These are phyloP conservation scores for Cyphellophora attinorum DNA, from an alignment of 2,329 filamentous ascomycete genomes.

Conservation along the genomic window DNA sequence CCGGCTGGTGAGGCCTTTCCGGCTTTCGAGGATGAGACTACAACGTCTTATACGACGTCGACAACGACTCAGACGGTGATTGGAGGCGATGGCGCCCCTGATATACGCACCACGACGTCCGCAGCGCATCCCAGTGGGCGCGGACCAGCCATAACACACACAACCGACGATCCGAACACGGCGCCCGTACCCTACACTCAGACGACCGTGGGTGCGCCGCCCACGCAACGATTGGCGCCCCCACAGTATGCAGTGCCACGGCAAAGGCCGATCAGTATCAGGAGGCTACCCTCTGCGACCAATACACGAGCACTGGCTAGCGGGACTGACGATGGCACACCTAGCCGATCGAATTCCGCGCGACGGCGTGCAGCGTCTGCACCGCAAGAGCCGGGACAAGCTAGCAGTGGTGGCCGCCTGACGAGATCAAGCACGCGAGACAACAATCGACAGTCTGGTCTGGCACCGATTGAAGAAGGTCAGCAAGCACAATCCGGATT, in stretches of 20 bases:
- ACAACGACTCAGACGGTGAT: not conserved
- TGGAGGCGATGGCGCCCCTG: conserved; percentile 1
- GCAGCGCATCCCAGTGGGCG: not conserved
- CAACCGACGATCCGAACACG: conserved; percentile 1
- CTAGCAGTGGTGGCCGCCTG: conserved; percentile 3
- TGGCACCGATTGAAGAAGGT: conserved; percentile 12
- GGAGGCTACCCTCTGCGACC: conserved; percentile 11
- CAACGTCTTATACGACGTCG: not conserved
- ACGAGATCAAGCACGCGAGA: conserved; percentile 11
- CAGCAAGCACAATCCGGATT: conserved; percentile 1
- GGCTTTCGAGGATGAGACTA: not conserved
- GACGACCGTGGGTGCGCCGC: conserved; percentile 4
- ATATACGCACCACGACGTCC: conserved; percentile 2
- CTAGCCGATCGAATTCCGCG: conserved; percentile 6
- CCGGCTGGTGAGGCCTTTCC: conserved; percentile 13
- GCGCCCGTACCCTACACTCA: conserved; percentile 6
- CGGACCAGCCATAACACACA: conserved; percentile 1
- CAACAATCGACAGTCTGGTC: conserved; percentile 7
- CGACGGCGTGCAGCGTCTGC: conserved; percentile 14
- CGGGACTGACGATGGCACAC: conserved; percentile 4
- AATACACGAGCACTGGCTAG: conserved; percentile 2
- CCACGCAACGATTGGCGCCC: conserved; percentile 2
- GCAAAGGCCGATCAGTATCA: conserved; percentile 15
- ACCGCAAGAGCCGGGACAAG: conserved; percentile 8
- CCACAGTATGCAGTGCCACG: no score